These are phyloP conservation scores for Talaromyces sp. DNA, from an alignment of 2,329 filamentous ascomycete species.

Conservation along the genomic window DNA sequence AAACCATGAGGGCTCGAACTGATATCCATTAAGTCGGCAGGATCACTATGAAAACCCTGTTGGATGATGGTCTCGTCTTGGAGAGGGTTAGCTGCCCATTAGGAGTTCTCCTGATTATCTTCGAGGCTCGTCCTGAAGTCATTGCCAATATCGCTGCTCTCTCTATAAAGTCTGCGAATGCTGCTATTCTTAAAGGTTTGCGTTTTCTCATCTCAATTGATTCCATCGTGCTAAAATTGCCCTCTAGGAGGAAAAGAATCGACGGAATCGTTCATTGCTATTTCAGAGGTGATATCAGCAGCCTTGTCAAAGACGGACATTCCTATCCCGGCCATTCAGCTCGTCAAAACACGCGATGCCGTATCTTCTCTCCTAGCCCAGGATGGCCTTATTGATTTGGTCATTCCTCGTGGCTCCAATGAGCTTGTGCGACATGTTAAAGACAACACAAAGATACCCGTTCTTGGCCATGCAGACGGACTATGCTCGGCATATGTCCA, in stretches of 20 bases:
- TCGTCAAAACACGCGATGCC: slow-evolving; percentile 87
- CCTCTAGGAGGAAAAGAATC: slow-evolving; percentile 82
- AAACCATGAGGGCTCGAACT: neutral
- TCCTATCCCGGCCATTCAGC: slow-evolving; percentile 81
- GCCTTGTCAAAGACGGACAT: slow-evolving; percentile 70
- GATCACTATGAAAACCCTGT: slow-evolving; percentile 72
- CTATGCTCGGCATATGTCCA: slow-evolving; percentile 85
- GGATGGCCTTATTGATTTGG: slow-evolving; percentile 85
- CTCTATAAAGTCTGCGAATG: slow-evolving; percentile 94
- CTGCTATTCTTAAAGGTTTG: slow-evolving; percentile 84
- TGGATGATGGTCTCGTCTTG: slow-evolving; percentile 80
- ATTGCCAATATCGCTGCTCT: slow-evolving; percentile 97
- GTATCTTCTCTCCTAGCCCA: slow-evolving; percentile 82
- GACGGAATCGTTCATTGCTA: slow-evolving; percentile 87
- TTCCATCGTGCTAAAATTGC: slow-evolving; percentile 5
- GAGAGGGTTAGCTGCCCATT: slow-evolving; percentile 92
- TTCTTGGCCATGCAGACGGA: slow-evolving; percentile 92
- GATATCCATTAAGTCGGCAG: slow-evolving; percentile 60
- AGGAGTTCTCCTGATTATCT: slow-evolving; percentile 96
- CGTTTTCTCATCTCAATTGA: neutral
- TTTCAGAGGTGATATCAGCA: slow-evolving; percentile 75
- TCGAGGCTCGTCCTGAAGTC: slow-evolving; percentile 94
- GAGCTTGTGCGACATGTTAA: slow-evolving; percentile 89
- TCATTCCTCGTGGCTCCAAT: slow-evolving; percentile 87
- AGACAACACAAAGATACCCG: slow-evolving; percentile 83